These are phyloP conservation scores for Vigna nakashimae DNA, from an alignment of 306 rosid genomes.

Conservation along the genomic window DNA sequence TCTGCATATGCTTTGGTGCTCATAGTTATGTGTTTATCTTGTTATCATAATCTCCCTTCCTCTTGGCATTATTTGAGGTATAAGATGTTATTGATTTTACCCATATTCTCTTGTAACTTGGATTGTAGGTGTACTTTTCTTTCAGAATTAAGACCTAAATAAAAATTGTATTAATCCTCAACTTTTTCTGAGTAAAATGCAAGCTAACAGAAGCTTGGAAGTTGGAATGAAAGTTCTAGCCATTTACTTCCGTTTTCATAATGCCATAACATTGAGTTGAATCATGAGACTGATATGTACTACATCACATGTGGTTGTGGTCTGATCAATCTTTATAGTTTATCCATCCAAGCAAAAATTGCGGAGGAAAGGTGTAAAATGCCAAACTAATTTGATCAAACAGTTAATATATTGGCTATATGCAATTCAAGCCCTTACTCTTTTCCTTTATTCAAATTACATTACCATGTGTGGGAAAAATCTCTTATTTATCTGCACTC, in stretches of 20 bases:
- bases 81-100: slow-evolving; percentile 15
- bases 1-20: slow-evolving; percentile 19
- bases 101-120: slow-evolving; percentile 27
- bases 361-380: background rate
- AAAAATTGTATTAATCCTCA: background rate
- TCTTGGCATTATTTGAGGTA: slow-evolving; percentile 15
- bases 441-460: slow-evolving; percentile 3
- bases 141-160: slow-evolving; percentile 8
- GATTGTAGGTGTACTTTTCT: slow-evolving; percentile 11
- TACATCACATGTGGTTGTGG: background rate
- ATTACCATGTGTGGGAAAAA: background rate
- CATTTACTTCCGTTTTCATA: background rate
- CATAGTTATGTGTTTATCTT: slow-evolving; percentile 11
- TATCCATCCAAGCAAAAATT: background rate
- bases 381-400: slow-evolving; percentile 20
- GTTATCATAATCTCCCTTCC: slow-evolving; percentile 6
- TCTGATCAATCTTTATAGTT: slow-evolving; percentile 12
- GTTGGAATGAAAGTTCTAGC: slow-evolving; percentile 30
- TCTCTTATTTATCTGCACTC: background rate
- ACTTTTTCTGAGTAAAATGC: background rate
- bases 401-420: background rate
- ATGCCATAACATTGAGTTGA: background rate
- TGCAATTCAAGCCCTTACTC: background rate
- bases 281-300: slow-evolving; percentile 7
- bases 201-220: slow-evolving; percentile 29